Base-by-base conservation (phyloP, 306 rosid genomes). In the Psophocarpus tetragonolobus region DNA sequence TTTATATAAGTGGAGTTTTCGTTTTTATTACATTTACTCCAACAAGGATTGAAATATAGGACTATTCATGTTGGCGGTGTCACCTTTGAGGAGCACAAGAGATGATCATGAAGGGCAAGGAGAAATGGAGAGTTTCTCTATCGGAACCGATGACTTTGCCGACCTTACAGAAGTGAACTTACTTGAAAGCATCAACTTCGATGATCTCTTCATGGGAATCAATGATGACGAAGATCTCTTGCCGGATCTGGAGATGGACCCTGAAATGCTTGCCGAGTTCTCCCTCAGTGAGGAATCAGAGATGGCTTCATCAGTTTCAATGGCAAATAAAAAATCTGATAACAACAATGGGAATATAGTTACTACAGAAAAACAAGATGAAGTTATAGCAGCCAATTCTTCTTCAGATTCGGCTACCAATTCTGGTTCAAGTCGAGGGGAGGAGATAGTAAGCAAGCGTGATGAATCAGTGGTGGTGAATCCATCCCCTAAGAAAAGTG, bases 221-320 rank as follows among this genome's bases (percentile, higher is more conserved):
- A 41, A 85, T 18, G 93, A 82, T 17, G 91, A 71, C 30, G 93
- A 91, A 45, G 93, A 95, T 9, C 85, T 88, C 41, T 66, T 92
- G 54, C 97, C 97, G 0, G 94, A 91, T 86, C 88, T 95, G 84
- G 97, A 94, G 65, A 92, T 92, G 97, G 97, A 92, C 76, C 75
- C 91, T 0, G 97, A 92, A 39, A 69, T 92, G 61, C 88, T 92
- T 13, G 90, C 91, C 2, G 92, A 91, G 13, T 90, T 94, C 48
- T 92, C 98, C 3, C 68, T 84, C 58, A 82, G 92, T 0, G 88
- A 88, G 72, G 92, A 87, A 58, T 86, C 92, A 4, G 91, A 85
- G 73, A 45, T 82, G 20, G 60, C 72, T 69, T 72, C 94, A 0
- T 82, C 96, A 7, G 30, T 67, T 4, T 85, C 86, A 4, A 61